A percentile compares a stretch with the other conserved stretches of the same genome.
Conservation (phyloP, 257 asterid genomes). For the Scutellaria barbata region DNA sequence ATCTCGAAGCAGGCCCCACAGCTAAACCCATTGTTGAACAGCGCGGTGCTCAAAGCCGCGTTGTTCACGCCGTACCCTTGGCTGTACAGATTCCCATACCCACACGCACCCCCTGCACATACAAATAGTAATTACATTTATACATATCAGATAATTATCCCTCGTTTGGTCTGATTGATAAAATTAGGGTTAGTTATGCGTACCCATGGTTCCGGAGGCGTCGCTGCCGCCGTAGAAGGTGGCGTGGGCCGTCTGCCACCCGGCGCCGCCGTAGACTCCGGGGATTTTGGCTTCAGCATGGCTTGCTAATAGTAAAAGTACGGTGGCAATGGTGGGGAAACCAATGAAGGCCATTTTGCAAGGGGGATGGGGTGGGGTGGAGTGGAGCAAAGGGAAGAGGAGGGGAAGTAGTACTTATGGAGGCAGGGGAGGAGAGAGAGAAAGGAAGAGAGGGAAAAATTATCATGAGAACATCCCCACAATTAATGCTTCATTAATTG, state of each 20-base stretch:
- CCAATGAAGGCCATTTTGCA: slow-evolving; percentile 26
- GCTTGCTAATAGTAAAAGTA: slow-evolving; percentile 27
- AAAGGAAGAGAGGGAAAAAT: too few species aligned
- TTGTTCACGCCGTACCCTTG: slow-evolving; percentile 77
- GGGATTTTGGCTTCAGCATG: slow-evolving; percentile 55
- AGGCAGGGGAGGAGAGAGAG: slow-evolving; percentile 44
- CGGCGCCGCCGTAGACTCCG: slow-evolving; percentile 66
- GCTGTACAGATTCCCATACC: slow-evolving; percentile 78
- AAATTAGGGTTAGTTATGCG: background rate
- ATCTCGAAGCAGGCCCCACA: slow-evolving; percentile 87
- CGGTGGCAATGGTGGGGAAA: slow-evolving; percentile 35
- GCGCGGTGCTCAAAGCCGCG: slow-evolving; percentile 81
- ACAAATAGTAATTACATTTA: too few species aligned
- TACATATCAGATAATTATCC: too few species aligned
- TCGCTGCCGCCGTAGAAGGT: slow-evolving; percentile 93
- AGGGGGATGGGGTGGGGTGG: too few species aligned
- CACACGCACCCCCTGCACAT: slow-evolving; percentile 79
- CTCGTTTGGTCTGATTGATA: background rate
- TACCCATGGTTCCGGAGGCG: slow-evolving; percentile 94
- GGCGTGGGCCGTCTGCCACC: slow-evolving; percentile 82
- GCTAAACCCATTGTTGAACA: slow-evolving; percentile 69
- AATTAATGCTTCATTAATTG: slow-evolving; percentile 48
- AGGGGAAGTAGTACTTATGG: slow-evolving; percentile 53
- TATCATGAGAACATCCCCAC: slow-evolving; percentile 34
- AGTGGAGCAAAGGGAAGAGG: slow-evolving; percentile 34